A percentile compares a stretch with the other conserved stretches of the same genome.
phyloP scores from a whole-genome alignment of 805 yeast species.

The Saccharomyces cerevisiae region DNA sequence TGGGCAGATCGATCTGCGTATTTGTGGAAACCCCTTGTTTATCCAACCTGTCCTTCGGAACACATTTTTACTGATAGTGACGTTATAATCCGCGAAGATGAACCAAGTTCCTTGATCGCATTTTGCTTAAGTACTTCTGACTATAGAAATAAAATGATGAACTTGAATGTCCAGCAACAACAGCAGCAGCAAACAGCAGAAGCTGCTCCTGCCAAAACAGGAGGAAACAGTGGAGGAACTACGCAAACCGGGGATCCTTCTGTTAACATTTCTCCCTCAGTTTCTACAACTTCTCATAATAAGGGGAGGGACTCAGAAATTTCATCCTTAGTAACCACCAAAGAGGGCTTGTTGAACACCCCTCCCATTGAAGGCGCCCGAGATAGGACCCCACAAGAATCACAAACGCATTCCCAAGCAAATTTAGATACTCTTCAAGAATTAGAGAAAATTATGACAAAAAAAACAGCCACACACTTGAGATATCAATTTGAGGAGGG shows the following conservation, averaged over 20 bases:
- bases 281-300: constrained; percentile 1
- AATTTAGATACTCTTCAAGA: constrained; percentile 22
- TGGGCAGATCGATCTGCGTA: constrained; percentile 98
- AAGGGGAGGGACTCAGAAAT: neutral
- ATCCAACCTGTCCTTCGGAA: constrained; percentile 70
- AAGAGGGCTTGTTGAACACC: neutral
- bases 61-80: constrained; percentile 91
- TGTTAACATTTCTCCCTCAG: constrained; percentile 2
- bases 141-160: constrained; percentile 55
- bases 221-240: neutral
- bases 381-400: neutral
- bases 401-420: neutral
- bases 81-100: constrained; percentile 91
- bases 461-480: constrained; percentile 80
- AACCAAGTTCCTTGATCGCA: constrained; percentile 89
- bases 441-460: constrained; percentile 65
- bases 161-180: constrained; percentile 15
- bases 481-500: constrained; percentile 90
- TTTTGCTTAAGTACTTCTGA: constrained; percentile 84
- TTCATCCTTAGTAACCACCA: neutral
- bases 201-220: neutral
- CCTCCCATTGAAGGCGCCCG: neutral
- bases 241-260: neutral
- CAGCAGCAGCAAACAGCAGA: neutral
- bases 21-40: constrained; percentile 85